Conservation (phyloP, 2,329 filamentous ascomycete species). For the Pseudogymnoascus sp. region DNA sequence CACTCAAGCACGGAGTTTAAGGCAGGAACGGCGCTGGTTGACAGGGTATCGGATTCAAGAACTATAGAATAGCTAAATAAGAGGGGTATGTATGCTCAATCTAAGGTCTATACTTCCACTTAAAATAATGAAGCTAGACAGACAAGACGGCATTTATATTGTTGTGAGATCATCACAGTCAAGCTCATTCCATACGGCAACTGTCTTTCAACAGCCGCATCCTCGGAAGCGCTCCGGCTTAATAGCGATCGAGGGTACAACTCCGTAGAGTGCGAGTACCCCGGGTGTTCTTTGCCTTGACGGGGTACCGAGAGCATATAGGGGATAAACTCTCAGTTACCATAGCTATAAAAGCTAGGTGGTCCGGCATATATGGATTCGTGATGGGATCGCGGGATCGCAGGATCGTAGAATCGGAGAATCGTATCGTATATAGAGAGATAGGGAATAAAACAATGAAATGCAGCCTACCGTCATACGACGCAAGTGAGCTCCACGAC, state of each 20-base stretch:
- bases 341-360: slow-evolving; percentile 30
- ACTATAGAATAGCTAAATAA: slow-evolving; percentile 3
- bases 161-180: slow-evolving; percentile 59
- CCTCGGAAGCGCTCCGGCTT: slow-evolving; percentile 97
- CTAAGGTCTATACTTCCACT: slow-evolving; percentile 11
- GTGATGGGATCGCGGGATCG: neutral
- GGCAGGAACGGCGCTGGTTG: neutral
- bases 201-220: slow-evolving; percentile 68
- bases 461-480: slow-evolving; percentile 5
- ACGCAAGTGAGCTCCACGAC: neutral
- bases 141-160: slow-evolving; percentile 8
- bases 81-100: slow-evolving; percentile 27
- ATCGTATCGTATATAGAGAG: neutral
- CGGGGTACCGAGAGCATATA: slow-evolving; percentile 76
- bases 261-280: slow-evolving; percentile 22
- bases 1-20: neutral
- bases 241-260: slow-evolving; percentile 67
- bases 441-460: slow-evolving; percentile 2
- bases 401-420: neutral
- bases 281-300: slow-evolving; percentile 71
- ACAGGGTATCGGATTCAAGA: slow-evolving; percentile 6
- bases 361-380: slow-evolving; percentile 18
- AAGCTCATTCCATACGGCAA: slow-evolving; percentile 85
- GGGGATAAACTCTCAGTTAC: slow-evolving; percentile 53
- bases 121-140: slow-evolving; percentile 5